Base-by-base conservation (phyloP, 768 basidiomycete genomes). In the Hydnum rufescens region DNA sequence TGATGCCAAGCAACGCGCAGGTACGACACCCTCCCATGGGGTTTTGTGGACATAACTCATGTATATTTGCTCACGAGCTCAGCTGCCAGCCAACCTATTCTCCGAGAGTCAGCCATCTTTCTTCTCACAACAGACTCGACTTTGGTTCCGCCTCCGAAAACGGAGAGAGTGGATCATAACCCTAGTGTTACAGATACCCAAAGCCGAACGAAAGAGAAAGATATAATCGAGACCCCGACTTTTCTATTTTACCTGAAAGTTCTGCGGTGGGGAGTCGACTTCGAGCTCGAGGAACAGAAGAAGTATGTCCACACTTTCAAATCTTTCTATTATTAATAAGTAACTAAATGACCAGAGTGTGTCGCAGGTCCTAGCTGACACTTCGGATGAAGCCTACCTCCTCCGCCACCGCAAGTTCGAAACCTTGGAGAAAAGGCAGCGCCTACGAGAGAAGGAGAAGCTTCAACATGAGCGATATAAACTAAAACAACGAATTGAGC, bases 401-500 rank as follows among this genome's bases (percentile, higher is more conserved):
- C 78, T 77, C 57, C 75, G 85, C 42, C 88, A 93, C 65, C 74
- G 78, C 50, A 87, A 84, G 62, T 89, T 84, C 64, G 87, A 90
- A 63, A 74, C 73, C 13, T 81, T 84, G 54, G 89, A 92, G 65
- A 86, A 85, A 62, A 75, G 86, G 4, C 77, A 80, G 61, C 80
- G 87, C 3, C 67, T 84, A 31, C 76, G 87, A 52, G 88, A 92
- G 66, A 87, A 87, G 65, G 88, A 93, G 65, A 88, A 88, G 62
- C 74, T 92, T 52, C 81, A 83, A 64, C 81, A 88, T 58, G 87
- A 90, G 61, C 85, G 88, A 58, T 88, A 89, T 67, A 87, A 88
- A 62, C 76, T 93, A 60, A 82, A 82, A 64, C 81, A 88, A 60
- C 77, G 88, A 32, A 82, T 90, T 55, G 86, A 90, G 50, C 82